A percentile compares a stretch with the other conserved stretches of the same genome.
Evolutionary conservation across 2,329 filamentous ascomycete genomes (phyloP).

Genomic region (Acephala macrosclerotiorum): DNA sequence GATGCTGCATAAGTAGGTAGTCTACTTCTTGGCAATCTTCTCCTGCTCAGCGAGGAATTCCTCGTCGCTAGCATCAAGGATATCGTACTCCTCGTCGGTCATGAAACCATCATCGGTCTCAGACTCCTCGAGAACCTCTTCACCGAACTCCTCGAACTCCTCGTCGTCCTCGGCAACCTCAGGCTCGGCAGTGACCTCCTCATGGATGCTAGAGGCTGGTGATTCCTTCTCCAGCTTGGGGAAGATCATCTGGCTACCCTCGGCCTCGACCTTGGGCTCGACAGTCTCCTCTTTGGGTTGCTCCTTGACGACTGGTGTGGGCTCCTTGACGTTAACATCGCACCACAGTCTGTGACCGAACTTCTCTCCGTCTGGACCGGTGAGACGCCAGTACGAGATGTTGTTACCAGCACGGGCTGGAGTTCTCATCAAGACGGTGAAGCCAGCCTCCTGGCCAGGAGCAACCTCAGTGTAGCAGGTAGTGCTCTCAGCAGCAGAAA

Average conservation of each 20-base stretch:
- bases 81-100: slow-evolving; percentile 98
- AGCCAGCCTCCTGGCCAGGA: slow-evolving; percentile 78
- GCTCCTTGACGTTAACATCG: slow-evolving; percentile 75
- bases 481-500: slow-evolving; percentile 83
- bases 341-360: slow-evolving; percentile 98
- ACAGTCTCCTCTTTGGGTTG: slow-evolving; percentile 42
- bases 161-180: slow-evolving; percentile 58
- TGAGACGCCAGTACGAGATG: slow-evolving; percentile 97
- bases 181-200: slow-evolving; percentile 58
- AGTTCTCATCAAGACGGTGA: slow-evolving; percentile 85
- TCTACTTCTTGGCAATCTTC: slow-evolving; percentile 41
- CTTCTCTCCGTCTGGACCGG: slow-evolving; percentile 77
- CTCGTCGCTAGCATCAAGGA: slow-evolving; percentile 93
- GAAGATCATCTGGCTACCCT: slow-evolving; percentile 87
- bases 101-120: slow-evolving; percentile 79
- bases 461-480: slow-evolving; percentile 72
- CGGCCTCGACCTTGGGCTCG: slow-evolving; percentile 39
- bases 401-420: slow-evolving; percentile 78
- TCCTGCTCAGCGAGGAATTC: slow-evolving; percentile 70
- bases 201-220: slow-evolving; percentile 79
- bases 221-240: slow-evolving; percentile 96
- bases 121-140: slow-evolving; percentile 65
- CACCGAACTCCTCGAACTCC: slow-evolving; percentile 58
- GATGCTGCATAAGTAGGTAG: slow-evolving; percentile 13
- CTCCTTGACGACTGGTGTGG: slow-evolving; percentile 44